These are phyloP conservation scores for Oryza meridionalis DNA, from an alignment of 176 grass and related monocot species.

Conservation along the genomic window DNA sequence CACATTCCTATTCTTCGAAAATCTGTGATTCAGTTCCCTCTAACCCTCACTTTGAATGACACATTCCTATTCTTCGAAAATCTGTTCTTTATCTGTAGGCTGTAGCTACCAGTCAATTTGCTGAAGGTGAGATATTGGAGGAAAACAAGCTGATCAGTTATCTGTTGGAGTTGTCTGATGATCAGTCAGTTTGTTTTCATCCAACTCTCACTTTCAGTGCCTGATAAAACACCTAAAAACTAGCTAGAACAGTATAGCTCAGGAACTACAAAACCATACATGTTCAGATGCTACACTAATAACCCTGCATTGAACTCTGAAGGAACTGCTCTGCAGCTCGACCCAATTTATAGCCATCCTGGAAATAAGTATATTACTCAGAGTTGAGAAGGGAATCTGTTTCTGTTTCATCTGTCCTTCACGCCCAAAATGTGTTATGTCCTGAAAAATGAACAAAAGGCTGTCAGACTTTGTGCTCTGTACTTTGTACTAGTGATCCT, in stretches of 20 bases:
- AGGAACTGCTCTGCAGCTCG: background rate
- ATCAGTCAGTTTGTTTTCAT: slow-evolving; percentile 43
- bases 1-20: background rate
- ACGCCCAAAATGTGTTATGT: background rate
- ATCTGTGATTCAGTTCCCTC: slow-evolving; percentile 48
- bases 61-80: background rate
- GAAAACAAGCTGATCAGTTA: slow-evolving; percentile 44
- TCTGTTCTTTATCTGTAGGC: background rate
- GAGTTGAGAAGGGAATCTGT: background rate
- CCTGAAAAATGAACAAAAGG: background rate
- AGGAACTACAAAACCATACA: background rate
- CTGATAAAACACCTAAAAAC: background rate
- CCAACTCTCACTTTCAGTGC: slow-evolving; percentile 54
- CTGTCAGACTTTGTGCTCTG: slow-evolving; percentile 8
- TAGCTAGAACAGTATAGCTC: background rate
- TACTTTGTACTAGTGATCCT: background rate
- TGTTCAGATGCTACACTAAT: slow-evolving; percentile 7
- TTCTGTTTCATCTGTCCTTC: slow-evolving; percentile 8
- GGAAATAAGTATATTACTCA: background rate
- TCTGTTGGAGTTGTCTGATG: background rate
- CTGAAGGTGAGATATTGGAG: slow-evolving; percentile 55
- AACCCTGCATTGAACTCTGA: slow-evolving; percentile 22
- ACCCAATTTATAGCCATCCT: slow-evolving; percentile 31
- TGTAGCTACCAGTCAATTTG: background rate
- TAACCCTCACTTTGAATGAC: slow-evolving; percentile 42